Conservation (phyloP, 495 filamentous ascomycete genomes). For the Cercophora sp. region DNA sequence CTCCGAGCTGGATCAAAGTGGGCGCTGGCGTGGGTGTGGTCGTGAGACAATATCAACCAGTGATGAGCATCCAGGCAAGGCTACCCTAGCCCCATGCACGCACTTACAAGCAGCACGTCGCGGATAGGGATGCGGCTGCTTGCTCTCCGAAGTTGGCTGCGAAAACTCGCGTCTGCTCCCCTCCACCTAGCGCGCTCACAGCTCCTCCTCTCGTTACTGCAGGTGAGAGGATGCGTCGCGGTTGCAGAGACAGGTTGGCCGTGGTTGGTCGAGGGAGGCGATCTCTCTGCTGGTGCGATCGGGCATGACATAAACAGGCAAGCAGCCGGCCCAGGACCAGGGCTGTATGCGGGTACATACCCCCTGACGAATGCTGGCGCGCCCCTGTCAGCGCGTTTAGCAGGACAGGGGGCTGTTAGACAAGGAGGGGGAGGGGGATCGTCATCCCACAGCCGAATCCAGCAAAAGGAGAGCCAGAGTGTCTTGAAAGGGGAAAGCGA, state of each 20-base stretch:
- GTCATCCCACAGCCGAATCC: neutral
- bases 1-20: neutral
- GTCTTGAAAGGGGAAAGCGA: too few relatives aligned
- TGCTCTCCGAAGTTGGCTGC: too few relatives aligned
- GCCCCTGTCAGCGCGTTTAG: neutral
- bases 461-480: too few relatives aligned
- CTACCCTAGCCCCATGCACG: constrained; percentile 5
- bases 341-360: neutral
- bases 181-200: neutral
- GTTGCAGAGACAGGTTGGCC: neutral
- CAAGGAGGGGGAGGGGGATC: constrained; percentile 3
- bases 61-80: neutral
- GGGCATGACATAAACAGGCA: neutral
- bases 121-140: neutral
- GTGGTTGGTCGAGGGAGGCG: constrained; percentile 2
- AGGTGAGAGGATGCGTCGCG: too few relatives aligned
- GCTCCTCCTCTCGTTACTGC: neutral
- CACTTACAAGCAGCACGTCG: neutral
- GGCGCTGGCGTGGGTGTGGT: neutral
- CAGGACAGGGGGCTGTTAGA: constrained; percentile 9
- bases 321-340: neutral
- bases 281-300: neutral
- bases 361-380: neutral
- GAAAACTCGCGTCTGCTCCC: neutral
- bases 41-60: neutral